These are phyloP conservation scores for Candida wancherniae DNA, from an alignment of 805 yeast genomes.

Conservation along the genomic window DNA sequence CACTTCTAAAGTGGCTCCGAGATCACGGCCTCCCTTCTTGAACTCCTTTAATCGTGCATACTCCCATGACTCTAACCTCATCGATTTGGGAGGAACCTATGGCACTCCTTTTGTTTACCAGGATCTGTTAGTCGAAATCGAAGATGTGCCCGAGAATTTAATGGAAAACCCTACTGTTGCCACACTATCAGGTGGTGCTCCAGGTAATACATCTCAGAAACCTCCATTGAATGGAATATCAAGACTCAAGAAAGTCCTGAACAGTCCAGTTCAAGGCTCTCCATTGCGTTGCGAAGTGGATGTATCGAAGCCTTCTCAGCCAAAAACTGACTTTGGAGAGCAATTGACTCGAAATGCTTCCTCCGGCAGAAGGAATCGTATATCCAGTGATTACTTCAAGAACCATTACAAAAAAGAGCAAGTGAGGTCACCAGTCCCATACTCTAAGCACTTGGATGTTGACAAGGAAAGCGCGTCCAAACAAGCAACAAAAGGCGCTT, in stretches of 20 bases:
- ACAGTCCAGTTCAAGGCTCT: conserved; percentile 12
- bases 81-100: conserved; percentile 17
- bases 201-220: neutral
- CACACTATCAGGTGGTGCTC: conserved; percentile 14
- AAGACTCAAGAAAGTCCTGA: conserved; percentile 5
- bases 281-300: conserved; percentile 15
- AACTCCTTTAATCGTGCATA: conserved; percentile 31
- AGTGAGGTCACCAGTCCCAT: conserved; percentile 35
- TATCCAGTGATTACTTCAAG: conserved; percentile 23
- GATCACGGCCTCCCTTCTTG: conserved; percentile 31
- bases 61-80: conserved; percentile 41
- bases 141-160: conserved; percentile 39
- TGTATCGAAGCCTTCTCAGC: neutral
- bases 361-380: conserved; percentile 6
- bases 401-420: conserved; percentile 49
- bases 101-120: conserved; percentile 31
- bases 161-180: conserved; percentile 16
- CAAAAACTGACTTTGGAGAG: neutral
- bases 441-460: conserved; percentile 34
- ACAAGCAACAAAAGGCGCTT: conserved; percentile 10
- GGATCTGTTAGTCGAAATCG: conserved; percentile 30
- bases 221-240: conserved; percentile 6
- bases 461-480: conserved; percentile 27
- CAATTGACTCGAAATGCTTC: conserved; percentile 5
- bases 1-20: conserved; percentile 35